Conservation (phyloP, 2,329 filamentous ascomycete genomes). For the Fusarium sp. region DNA sequence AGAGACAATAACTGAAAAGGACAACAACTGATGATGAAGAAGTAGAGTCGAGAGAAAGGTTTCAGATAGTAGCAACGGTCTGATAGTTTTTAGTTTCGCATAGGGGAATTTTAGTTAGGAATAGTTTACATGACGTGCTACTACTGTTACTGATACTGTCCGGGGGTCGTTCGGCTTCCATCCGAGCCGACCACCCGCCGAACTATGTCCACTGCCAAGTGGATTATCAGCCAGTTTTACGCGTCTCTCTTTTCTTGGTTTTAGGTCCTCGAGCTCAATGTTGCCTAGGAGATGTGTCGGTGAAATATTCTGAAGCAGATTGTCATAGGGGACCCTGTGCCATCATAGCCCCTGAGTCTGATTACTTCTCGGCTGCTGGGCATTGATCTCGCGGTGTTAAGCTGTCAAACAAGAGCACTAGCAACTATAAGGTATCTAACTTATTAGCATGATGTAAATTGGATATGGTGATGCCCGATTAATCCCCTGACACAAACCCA, state of each 20-base stretch:
- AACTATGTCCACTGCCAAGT: constrained; percentile 32
- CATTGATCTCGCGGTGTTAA: neutral
- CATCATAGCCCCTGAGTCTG: neutral
- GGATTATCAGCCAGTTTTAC: constrained; percentile 19
- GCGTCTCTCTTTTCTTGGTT: neutral
- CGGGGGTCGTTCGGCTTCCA: constrained; percentile 36
- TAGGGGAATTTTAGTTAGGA: constrained; percentile 10
- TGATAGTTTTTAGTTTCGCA: neutral
- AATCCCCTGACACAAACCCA: neutral
- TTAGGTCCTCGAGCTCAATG: neutral
- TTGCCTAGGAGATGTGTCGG: constrained; percentile 1
- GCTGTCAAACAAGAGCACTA: neutral
- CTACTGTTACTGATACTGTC: constrained; percentile 27
- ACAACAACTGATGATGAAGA: neutral
- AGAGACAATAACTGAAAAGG: neutral
- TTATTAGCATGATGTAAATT: neutral
- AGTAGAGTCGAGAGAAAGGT: neutral
- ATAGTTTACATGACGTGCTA: constrained; percentile 40
- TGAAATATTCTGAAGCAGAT: neutral
- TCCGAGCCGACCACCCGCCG: constrained; percentile 34
- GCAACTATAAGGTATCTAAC: no score
- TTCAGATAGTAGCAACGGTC: neutral
- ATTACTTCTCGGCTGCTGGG: neutral
- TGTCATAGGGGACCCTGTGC: neutral
- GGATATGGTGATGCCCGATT: constrained; percentile 22